Evolutionary conservation across 768 basidiomycete species (phyloP).

Genomic region (Holtermannia corniformis): DNA sequence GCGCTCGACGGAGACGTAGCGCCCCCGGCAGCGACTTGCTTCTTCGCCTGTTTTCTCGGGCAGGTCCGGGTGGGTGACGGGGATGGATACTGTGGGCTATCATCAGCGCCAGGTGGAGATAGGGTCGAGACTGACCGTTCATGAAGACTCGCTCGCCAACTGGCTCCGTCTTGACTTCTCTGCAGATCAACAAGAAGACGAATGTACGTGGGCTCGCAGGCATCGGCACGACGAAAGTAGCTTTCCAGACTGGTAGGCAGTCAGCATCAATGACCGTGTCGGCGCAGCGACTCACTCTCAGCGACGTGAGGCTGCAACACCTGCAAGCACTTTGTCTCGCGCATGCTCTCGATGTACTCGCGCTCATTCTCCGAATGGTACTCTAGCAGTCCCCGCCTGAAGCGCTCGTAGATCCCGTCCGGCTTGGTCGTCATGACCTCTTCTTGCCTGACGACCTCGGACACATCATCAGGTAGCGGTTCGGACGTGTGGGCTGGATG

Average conservation of each 20-base stretch:
- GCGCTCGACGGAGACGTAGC: conserved; percentile 38
- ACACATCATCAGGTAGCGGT: neutral
- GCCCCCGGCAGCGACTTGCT: conserved; percentile 27
- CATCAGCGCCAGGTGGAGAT: neutral
- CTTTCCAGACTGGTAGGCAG: conserved; percentile 21
- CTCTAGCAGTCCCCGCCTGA: conserved; percentile 26
- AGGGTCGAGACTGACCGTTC: conserved; percentile 21
- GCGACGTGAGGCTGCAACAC: conserved; percentile 28
- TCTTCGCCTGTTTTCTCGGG: conserved; percentile 24
- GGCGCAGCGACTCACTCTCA: conserved; percentile 10
- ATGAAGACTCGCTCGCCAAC: conserved; percentile 24
- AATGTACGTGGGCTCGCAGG: conserved; percentile 32
- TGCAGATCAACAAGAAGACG: conserved; percentile 26
- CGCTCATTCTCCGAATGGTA: conserved; percentile 34
- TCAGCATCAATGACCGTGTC: neutral
- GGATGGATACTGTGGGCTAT: conserved; percentile 35
- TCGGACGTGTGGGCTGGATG: neutral
- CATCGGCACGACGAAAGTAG: conserved; percentile 27
- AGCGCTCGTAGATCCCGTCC: conserved; percentile 23
- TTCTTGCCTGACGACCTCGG: conserved; percentile 17
- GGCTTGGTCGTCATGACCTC: conserved; percentile 12
- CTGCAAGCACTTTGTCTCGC: conserved; percentile 25
- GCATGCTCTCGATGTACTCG: conserved; percentile 37
- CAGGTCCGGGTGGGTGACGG: conserved; percentile 32
- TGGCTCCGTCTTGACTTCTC: conserved; percentile 16